Evolutionary conservation across 2,329 filamentous ascomycete species (phyloP).

Genomic region (Fusarium virguliforme): DNA sequence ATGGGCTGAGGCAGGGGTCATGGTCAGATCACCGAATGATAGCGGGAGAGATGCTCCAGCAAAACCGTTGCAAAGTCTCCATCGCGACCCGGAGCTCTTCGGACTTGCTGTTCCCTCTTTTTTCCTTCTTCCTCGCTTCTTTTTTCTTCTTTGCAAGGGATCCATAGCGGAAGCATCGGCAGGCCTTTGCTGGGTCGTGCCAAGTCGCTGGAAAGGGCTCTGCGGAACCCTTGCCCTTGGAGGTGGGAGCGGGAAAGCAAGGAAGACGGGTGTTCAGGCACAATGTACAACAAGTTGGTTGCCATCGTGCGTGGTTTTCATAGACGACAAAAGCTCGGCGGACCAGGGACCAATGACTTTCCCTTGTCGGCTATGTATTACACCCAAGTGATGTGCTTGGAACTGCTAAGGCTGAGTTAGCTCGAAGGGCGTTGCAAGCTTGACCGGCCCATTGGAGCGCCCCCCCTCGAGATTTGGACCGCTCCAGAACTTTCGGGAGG

Average conservation of each 20-base stretch:
- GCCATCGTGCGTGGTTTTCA: slow-evolving; percentile 17
- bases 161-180: slow-evolving; percentile 47
- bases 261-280: slow-evolving; percentile 43
- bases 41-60: slow-evolving; percentile 25
- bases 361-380: slow-evolving; percentile 23
- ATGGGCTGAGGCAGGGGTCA: slow-evolving; percentile 37
- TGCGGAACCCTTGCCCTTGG: slow-evolving; percentile 35
- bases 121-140: slow-evolving; percentile 10
- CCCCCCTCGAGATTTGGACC: slow-evolving; percentile 38
- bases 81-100: slow-evolving; percentile 42
- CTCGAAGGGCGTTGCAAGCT: slow-evolving; percentile 37
- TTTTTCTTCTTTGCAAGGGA: slow-evolving; percentile 27
- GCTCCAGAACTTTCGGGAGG: slow-evolving; percentile 42
- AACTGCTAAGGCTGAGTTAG: slow-evolving; percentile 29
- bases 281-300: slow-evolving; percentile 26
- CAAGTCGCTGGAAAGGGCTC: slow-evolving; percentile 41
- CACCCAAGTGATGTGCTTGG: slow-evolving; percentile 17
- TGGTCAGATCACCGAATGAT: slow-evolving; percentile 11
- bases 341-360: slow-evolving; percentile 29
- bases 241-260: slow-evolving; percentile 36
- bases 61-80: slow-evolving; percentile 27
- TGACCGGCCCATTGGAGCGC: slow-evolving; percentile 30
- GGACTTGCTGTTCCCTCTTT: background rate
- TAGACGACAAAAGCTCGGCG: slow-evolving; percentile 21
- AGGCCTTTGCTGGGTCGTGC: slow-evolving; percentile 32